These are phyloP conservation scores for Endocalyx cinctus DNA, from an alignment of 2,329 filamentous ascomycete species.

Conservation along the genomic window DNA sequence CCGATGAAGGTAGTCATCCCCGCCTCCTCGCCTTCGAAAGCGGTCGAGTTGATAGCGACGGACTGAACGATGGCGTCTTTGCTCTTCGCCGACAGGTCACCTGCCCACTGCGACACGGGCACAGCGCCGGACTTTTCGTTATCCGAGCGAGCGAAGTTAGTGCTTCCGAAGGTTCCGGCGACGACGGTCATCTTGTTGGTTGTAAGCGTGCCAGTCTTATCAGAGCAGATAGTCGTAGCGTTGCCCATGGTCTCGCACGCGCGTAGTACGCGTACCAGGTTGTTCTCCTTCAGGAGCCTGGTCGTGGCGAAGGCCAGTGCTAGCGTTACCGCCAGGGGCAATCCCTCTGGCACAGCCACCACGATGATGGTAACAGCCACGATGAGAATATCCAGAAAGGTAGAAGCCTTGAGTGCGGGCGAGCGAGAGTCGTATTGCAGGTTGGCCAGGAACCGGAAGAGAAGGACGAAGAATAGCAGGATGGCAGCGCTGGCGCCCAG, in stretches of 20 bases:
- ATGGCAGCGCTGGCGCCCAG: slow-evolving; percentile 62
- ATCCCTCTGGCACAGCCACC: slow-evolving; percentile 63
- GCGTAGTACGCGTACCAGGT: slow-evolving; percentile 61
- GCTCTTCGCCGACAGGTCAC: slow-evolving; percentile 19
- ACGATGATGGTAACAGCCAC: slow-evolving; percentile 63
- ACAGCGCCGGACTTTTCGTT: slow-evolving; percentile 12
- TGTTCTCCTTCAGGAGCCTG: slow-evolving; percentile 65
- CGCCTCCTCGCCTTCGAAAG: slow-evolving; percentile 47
- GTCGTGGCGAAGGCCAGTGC: slow-evolving; percentile 65
- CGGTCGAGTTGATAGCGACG: slow-evolving; percentile 53
- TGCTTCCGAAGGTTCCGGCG: slow-evolving; percentile 59
- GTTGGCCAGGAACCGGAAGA: slow-evolving; percentile 70
- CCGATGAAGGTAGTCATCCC: slow-evolving; percentile 44
- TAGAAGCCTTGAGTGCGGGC: slow-evolving; percentile 55
- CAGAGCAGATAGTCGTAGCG: slow-evolving; percentile 72
- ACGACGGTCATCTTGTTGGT: slow-evolving; percentile 76
- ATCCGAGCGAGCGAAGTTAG: slow-evolving; percentile 24
- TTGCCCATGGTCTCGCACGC: slow-evolving; percentile 71
- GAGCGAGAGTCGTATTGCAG: slow-evolving; percentile 45
- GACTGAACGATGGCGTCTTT: slow-evolving; percentile 37
- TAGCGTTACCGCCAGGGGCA: slow-evolving; percentile 64
- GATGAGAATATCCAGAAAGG: slow-evolving; percentile 59
- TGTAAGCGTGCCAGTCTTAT: slow-evolving; percentile 72
- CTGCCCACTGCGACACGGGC: slow-evolving; percentile 27
- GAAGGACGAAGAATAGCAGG: slow-evolving; percentile 71